Conservation (phyloP, 345 rosid species). For the Mercurialis annua region DNA sequence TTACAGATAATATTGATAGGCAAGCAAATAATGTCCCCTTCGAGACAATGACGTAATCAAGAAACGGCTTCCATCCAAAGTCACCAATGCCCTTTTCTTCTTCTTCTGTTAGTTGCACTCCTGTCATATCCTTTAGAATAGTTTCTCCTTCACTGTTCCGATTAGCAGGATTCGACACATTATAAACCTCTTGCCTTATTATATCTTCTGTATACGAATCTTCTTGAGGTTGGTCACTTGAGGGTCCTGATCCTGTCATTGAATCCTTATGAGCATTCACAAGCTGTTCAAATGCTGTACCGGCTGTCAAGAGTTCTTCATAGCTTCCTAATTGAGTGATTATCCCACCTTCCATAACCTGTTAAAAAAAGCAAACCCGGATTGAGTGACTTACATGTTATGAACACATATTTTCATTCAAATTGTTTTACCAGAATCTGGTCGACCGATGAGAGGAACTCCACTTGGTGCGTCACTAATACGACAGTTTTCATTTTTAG, state of each 20-base stretch:
- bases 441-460: slow-evolving; percentile 36
- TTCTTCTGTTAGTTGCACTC: slow-evolving; percentile 35
- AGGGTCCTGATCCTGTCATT: slow-evolving; percentile 19
- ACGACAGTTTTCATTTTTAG: slow-evolving; percentile 34
- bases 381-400: neutral
- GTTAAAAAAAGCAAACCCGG: neutral
- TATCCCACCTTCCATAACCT: slow-evolving; percentile 41
- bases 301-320: slow-evolving; percentile 24
- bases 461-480: slow-evolving; percentile 46
- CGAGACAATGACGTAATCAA: slow-evolving; percentile 28
- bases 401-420: neutral
- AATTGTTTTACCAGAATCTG: slow-evolving; percentile 30
- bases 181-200: neutral
- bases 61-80: slow-evolving; percentile 27
- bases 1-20: slow-evolving; percentile 9
- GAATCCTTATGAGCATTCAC: slow-evolving; percentile 36
- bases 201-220: neutral
- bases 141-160: slow-evolving; percentile 14
- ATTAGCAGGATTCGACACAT: neutral
- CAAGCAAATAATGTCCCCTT: slow-evolving; percentile 19
- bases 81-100: slow-evolving; percentile 40
- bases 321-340: slow-evolving; percentile 36
- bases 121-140: neutral
- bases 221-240: slow-evolving; percentile 6
- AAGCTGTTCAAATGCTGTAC: slow-evolving; percentile 32